These are phyloP conservation scores for Cladosporium sp. DNA, from an alignment of 2,329 filamentous ascomycete genomes.

Conservation along the genomic window DNA sequence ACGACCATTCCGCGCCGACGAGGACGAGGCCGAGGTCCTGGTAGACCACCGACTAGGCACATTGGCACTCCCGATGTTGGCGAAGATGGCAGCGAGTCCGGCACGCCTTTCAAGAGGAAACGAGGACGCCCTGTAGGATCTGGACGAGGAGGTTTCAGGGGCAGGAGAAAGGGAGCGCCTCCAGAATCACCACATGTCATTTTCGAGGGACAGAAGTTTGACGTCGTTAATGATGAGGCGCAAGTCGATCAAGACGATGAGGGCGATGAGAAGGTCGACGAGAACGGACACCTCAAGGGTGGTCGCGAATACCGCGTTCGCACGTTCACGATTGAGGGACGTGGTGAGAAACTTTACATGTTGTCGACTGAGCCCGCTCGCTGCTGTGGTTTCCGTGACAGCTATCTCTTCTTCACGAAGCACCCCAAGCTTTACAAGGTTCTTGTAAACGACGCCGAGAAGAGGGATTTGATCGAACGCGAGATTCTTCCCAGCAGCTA, in stretches of 20 bases:
- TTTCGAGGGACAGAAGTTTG: slow-evolving; percentile 84
- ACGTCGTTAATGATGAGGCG: slow-evolving; percentile 88
- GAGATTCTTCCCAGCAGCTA: slow-evolving; percentile 97
- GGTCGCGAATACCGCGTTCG: slow-evolving; percentile 91
- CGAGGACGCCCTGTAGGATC: slow-evolving; percentile 43
- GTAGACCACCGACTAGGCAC: slow-evolving; percentile 28
- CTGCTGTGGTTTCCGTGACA: slow-evolving; percentile 95
- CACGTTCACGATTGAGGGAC: slow-evolving; percentile 83
- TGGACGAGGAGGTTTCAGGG: slow-evolving; percentile 61
- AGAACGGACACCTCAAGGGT: slow-evolving; percentile 73
- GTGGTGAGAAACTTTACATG: slow-evolving; percentile 90
- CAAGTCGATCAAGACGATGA: slow-evolving; percentile 79
- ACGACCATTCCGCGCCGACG: slow-evolving; percentile 36
- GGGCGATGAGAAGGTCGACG: slow-evolving; percentile 91
- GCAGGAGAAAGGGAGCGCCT: slow-evolving; percentile 65
- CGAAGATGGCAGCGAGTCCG: slow-evolving; percentile 42
- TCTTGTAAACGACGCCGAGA: slow-evolving; percentile 95
- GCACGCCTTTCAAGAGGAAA: slow-evolving; percentile 46
- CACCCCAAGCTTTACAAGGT: slow-evolving; percentile 96
- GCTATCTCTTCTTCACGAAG: slow-evolving; percentile 98
- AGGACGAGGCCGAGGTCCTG: slow-evolving; percentile 29
- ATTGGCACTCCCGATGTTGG: slow-evolving; percentile 56
- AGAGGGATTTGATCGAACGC: slow-evolving; percentile 90
- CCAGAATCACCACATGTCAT: slow-evolving; percentile 76
- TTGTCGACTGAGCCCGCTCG: slow-evolving; percentile 94